A percentile compares a stretch with the other conserved stretches of the same genome.
Conservation (phyloP, 768 basidiomycete species). For the Rhizopogon rudus region DNA sequence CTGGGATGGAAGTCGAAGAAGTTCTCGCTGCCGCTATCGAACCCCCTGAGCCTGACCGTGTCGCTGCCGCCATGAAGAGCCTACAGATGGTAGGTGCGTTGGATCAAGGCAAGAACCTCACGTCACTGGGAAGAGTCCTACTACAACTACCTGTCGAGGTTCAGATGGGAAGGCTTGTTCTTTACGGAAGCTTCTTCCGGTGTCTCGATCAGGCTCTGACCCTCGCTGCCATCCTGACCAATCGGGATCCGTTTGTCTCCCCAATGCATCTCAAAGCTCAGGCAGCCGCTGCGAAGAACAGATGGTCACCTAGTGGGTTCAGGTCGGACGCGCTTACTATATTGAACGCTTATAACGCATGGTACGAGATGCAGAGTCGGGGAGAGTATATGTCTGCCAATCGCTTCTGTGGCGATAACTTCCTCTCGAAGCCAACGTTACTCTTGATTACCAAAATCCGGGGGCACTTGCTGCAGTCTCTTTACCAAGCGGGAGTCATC, state of each 20-base stretch:
- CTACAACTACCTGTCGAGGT: slow-evolving; percentile 88
- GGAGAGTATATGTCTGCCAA: slow-evolving; percentile 66
- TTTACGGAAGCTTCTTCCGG: slow-evolving; percentile 90
- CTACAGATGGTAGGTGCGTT: slow-evolving; percentile 87
- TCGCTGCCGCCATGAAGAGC: slow-evolving; percentile 72
- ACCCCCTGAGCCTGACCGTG: slow-evolving; percentile 74
- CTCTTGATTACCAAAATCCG: slow-evolving; percentile 79
- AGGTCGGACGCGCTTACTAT: slow-evolving; percentile 80
- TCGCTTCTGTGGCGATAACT: slow-evolving; percentile 79
- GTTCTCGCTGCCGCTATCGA: slow-evolving; percentile 84
- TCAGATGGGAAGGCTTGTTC: slow-evolving; percentile 82
- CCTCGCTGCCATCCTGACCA: slow-evolving; percentile 85
- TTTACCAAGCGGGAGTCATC: slow-evolving; percentile 79
- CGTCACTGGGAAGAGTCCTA: slow-evolving; percentile 83
- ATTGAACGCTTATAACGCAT: slow-evolving; percentile 75
- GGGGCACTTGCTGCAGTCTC: slow-evolving; percentile 66
- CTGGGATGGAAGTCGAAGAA: slow-evolving; percentile 80
- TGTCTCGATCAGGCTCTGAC: slow-evolving; percentile 86
- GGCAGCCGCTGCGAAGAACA: slow-evolving; percentile 66
- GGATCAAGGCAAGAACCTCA: slow-evolving; percentile 69
- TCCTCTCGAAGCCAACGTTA: slow-evolving; percentile 82
- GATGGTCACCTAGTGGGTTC: slow-evolving; percentile 77
- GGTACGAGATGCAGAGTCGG: slow-evolving; percentile 67
- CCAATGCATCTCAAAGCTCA: slow-evolving; percentile 73
- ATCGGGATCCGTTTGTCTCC: slow-evolving; percentile 86